These are phyloP conservation scores for Darksidea phi DNA, from an alignment of 495 filamentous ascomycete genomes.

Conservation along the genomic window DNA sequence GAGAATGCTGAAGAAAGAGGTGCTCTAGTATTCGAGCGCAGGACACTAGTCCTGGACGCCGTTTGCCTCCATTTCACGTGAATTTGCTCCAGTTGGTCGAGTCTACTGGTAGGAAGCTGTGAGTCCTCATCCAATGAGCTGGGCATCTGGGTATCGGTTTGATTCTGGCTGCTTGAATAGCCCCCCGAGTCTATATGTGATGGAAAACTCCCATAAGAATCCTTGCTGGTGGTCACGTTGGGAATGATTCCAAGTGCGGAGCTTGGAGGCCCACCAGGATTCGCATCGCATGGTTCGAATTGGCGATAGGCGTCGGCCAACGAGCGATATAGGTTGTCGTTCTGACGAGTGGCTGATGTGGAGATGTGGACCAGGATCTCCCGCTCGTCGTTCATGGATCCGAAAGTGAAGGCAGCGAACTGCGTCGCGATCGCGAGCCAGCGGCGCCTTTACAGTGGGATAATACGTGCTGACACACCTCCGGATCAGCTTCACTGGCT, in stretches of 20 bases:
- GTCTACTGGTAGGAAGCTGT: neutral
- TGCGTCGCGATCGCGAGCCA: too few relatives aligned
- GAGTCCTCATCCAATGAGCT: neutral
- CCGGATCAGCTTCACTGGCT: too few relatives aligned
- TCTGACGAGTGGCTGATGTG: constrained; percentile 35
- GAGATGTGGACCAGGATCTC: constrained; percentile 43
- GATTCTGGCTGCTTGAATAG: neutral
- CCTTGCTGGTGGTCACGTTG: constrained; percentile 3
- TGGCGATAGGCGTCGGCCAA: constrained; percentile 40
- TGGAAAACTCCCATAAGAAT: constrained; percentile 32
- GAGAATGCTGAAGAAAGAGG: neutral
- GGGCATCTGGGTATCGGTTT: neutral
- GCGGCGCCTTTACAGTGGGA: too few relatives aligned
- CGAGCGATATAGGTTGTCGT: constrained; percentile 40
- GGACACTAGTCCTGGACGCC: neutral
- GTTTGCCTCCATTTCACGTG: constrained; percentile 19
- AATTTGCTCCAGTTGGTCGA: constrained; percentile 28
- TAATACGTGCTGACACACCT: too few relatives aligned
- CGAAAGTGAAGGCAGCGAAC: neutral
- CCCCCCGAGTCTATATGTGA: constrained; percentile 7
- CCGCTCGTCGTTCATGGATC: constrained; percentile 18
- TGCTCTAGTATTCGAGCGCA: neutral
- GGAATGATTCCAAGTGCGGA: neutral
- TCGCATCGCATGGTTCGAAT: constrained; percentile 27
- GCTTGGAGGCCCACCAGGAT: neutral